Evolutionary conservation across 495 filamentous ascomycete species (phyloP), one percentile per base, ranked within the genome.

Genomic region (Chaetomium tenue): DNA sequence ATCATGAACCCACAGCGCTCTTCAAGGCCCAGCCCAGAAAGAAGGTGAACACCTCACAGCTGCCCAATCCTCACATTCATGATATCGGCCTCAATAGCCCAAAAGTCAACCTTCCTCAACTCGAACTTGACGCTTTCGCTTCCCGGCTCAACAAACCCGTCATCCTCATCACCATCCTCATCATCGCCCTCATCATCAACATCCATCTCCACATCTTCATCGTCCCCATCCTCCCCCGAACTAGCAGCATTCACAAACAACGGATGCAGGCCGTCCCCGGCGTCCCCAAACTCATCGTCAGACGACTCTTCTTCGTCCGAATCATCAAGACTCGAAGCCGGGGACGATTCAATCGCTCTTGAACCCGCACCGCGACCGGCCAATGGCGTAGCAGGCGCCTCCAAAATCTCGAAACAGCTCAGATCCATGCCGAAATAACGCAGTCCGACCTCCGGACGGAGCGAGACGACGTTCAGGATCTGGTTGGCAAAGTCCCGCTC

Each of bases 31-130:
- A 44, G 16, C 40, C 13, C 40, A 44, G 18, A 40, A 39, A 3
- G 15, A 37, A n/a, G 11, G 13, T 6, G 1, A 40, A 26, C 0
- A 25, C 50, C 26, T 75, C 80, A 93, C 63, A 93, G 76, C 72
- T 82, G 81, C 63, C 87, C 89, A 76, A 91, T 88, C 57, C 91
- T 85, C 13, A 88, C 89, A 76, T 86, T 89, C 77, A 94, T 93
- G 65, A 96, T 88, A 6, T 87, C 87, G 40, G 94, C 87, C 74
- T 92, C 92, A 71, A 95, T 91, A 66, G 95, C 92, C 68, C 92
- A 93, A 75, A 92, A 96, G 66, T 92, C 76, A 68, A 96, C 95
- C 81, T 95, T 90, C 66, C 91, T 83, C 66, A 96, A 73, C 60
- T 87, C 33, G 23, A 96, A 83, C 78, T 79, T 60, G 79, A 82